Evolutionary conservation across 2,329 filamentous ascomycete species (phyloP), one percentile per base, ranked within the genome.

Genomic region (Diaporthe caulivora): DNA sequence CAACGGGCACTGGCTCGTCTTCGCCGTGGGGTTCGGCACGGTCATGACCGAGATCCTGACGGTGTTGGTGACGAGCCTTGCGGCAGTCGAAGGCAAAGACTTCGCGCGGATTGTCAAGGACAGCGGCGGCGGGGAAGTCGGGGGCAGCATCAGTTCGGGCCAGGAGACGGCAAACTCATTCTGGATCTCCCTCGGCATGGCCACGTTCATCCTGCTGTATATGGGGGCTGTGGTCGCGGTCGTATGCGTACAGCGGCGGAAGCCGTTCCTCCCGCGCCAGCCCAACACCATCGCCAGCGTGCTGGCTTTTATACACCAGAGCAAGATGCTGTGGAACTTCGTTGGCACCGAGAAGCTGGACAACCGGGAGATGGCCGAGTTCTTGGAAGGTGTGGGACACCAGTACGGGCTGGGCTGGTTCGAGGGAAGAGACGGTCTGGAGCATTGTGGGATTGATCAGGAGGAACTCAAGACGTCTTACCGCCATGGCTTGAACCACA

Each of bases 321-420:
- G 89, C 81, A 93, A 93, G 82, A 95, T 95, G 93, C 84, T 95
- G 58, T 91, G 91, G 75, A 90, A 91, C 78, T 95, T 95, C 81
- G 91, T 94, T 18, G 91, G 89, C 54, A 94, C 92, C 29, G 89
- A 92, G 75, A 90, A 90, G 82, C 82, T 92, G 67, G 88, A 86
- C 76, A 90, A 88, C 70, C 83, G 85, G 18, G 83, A 90, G 79
- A 93, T 94, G 90, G 89, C 88, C 76, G 81, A 82, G 72, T 86
- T 87, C 80, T 85, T 95, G 47, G 89, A 90, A 74, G 83, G 80
- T 13, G 82, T 89, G n/a, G 87, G 88, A 49, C 92, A 92, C 84
- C 91, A 86, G 53, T 96, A 95, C 81, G 93, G 92, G 1, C 82
- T 95, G 44, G 94, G 94, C 1, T 95, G 93, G 93, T 95, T 95